Conservation (phyloP, 257 asterid genomes). For the Solanum chiquidenum region DNA sequence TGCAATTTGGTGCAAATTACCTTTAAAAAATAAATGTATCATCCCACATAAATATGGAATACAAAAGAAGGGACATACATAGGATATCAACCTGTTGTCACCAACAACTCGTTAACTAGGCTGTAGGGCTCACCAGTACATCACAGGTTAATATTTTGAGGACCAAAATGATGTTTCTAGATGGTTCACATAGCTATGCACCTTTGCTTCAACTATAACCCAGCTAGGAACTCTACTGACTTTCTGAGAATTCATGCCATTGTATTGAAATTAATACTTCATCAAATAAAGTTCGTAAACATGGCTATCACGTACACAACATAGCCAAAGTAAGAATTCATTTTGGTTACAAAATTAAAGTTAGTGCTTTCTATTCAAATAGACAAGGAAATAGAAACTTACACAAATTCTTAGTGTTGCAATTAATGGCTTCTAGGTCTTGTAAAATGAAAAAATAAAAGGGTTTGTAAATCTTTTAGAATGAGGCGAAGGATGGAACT, state of each 20-base stretch:
- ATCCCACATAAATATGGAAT: background rate
- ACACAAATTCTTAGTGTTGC: background rate
- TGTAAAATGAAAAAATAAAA: background rate
- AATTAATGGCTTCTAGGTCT: background rate
- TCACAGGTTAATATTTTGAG: background rate
- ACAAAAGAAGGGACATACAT: background rate
- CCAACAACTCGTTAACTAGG: background rate
- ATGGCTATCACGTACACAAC: background rate
- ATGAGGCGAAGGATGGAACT: background rate
- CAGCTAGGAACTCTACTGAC: background rate
- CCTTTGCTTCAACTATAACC: background rate
- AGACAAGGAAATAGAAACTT: background rate
- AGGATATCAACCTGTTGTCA: background rate
- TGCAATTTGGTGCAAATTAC: background rate
- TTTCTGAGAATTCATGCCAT: background rate
- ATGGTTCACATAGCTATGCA: background rate
- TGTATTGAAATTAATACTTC: background rate
- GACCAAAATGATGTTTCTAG: background rate
- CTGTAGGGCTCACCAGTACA: background rate
- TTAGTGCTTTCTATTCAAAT: background rate
- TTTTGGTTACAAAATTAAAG: background rate
- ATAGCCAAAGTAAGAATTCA: background rate
- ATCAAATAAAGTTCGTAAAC: background rate
- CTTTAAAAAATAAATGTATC: background rate
- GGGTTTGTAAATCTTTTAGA: background rate